Base-by-base conservation (phyloP, 1,284 basidiomycete genomes). In the Hortiboletus rubellus region DNA sequence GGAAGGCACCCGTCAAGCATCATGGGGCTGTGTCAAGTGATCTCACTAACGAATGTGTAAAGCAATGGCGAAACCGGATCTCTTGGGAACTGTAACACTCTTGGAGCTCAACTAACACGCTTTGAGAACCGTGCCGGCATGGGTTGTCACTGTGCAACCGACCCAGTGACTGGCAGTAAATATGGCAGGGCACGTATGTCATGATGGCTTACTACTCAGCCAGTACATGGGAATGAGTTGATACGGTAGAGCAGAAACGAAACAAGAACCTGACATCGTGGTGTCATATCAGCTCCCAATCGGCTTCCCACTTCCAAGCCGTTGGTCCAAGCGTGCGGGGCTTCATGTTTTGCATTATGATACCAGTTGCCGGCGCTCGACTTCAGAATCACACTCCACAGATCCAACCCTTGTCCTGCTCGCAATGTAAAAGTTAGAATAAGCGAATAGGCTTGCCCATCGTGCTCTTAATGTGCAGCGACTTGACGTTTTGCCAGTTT, bases 401-500 rank as follows among this genome's bases (percentile, higher is more conserved):
- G 34, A 53, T 59, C 59, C 46, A 44, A 38, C 55, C 41, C 54
- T 38, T 50, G 43, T 49, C 55, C 51, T 27, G 31, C 46, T 27
- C 14, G 50, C 30, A 3, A 43, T 5, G 41, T 5, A 7, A 18
- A 66, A 71, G 22, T 84, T 83, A 96, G 87, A 90, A 96, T 66
- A 96, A 83, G 67, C 96, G 94, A 73, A 96, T 81, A 62, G 96
- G 93, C 82, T 97, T 97, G 84, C 96, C 96, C 96, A 98, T 99
- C 74, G 96, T 96, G 68, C 87, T 87, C 86, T 99, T 99, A 83
- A 99, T 88, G 85, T 97, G 94, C 65, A 99, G 83, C 61, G 95
- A 98, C 82, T 96, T 96, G 81, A 99, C 91, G 82, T 99, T 99
- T 79, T 98, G 96, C 96, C 96, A 98, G 84, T 98, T 96, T 88